These are phyloP conservation scores for Acacia crassicarpa DNA, from an alignment of 306 rosid genomes.

Conservation along the genomic window DNA sequence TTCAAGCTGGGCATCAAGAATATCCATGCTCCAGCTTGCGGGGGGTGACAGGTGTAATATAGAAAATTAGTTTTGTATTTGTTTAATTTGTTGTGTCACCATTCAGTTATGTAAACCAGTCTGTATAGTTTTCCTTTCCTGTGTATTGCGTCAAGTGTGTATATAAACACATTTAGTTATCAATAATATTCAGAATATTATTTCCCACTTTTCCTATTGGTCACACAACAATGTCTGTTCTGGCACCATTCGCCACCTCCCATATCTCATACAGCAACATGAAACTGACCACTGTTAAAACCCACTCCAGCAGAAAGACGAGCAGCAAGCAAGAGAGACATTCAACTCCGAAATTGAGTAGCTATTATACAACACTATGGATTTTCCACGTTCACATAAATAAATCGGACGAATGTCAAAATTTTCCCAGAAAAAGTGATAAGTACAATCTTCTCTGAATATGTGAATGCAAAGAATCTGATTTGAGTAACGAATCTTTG, in stretches of 20 bases:
- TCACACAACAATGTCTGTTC: not conserved
- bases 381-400: not conserved
- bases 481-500: not conserved
- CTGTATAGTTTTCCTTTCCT: no score
- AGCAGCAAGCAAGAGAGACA: slow-evolving; percentile 4
- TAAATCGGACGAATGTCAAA: not conserved
- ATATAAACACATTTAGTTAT: no score
- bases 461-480: not conserved
- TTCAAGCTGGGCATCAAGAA: no score
- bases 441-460: not conserved
- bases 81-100: no score
- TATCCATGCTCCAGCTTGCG: no score
- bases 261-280: not conserved
- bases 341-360: slow-evolving; percentile 5
- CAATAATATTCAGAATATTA: no score
- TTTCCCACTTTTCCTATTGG: no score
- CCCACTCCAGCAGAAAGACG: not conserved
- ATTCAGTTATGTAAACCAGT: no score
- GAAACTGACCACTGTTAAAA: not conserved
- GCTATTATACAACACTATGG: not conserved
- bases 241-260: not conserved
- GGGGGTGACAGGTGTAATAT: no score
- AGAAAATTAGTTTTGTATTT: no score
- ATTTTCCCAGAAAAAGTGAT: not conserved
- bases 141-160: no score